Conservation (phyloP, 371 early-diverging fungal species). For the Mucor indicus region DNA sequence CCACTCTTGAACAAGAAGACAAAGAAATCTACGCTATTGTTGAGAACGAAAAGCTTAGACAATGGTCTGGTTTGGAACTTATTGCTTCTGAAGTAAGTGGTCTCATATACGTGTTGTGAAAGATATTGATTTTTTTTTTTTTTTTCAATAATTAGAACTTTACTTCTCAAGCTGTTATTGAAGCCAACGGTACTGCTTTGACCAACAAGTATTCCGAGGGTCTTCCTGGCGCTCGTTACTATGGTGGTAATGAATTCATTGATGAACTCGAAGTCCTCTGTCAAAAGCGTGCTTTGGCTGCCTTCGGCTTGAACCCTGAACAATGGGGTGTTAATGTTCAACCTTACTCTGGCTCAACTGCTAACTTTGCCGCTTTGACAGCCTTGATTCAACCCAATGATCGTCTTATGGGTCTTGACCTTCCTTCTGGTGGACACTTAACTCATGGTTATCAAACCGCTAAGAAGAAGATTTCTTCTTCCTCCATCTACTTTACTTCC, state of each 20-base stretch:
- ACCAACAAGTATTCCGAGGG: slow-evolving; percentile 99
- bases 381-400: slow-evolving; percentile 96
- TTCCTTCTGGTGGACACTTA: slow-evolving; percentile 99
- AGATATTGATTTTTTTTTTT: no score
- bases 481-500: slow-evolving; percentile 97
- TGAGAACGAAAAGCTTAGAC: slow-evolving; percentile 96
- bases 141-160: no score
- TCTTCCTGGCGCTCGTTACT: slow-evolving; percentile 93
- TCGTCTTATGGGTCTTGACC: slow-evolving; percentile 92
- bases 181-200: slow-evolving; percentile 96
- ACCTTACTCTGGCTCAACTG: slow-evolving; percentile 97
- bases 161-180: slow-evolving; percentile 95
- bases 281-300: slow-evolving; percentile 92
- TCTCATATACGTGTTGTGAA: no score
- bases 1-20: slow-evolving; percentile 81
- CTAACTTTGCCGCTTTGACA: slow-evolving; percentile 97
- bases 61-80: slow-evolving; percentile 93
- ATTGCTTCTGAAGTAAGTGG: slow-evolving; percentile 99
- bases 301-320: slow-evolving; percentile 90
- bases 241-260: slow-evolving; percentile 97
- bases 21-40: slow-evolving; percentile 92
- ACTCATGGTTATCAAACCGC: slow-evolving; percentile 99
- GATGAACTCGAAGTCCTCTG: slow-evolving; percentile 96
- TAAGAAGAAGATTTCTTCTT: slow-evolving; percentile 98
- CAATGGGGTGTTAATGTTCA: slow-evolving; percentile 99